Evolutionary conservation across 1,284 basidiomycete genomes (phyloP), one percentile per base, ranked within the genome.

Genomic region (Kalmanozyma brasiliensis): DNA sequence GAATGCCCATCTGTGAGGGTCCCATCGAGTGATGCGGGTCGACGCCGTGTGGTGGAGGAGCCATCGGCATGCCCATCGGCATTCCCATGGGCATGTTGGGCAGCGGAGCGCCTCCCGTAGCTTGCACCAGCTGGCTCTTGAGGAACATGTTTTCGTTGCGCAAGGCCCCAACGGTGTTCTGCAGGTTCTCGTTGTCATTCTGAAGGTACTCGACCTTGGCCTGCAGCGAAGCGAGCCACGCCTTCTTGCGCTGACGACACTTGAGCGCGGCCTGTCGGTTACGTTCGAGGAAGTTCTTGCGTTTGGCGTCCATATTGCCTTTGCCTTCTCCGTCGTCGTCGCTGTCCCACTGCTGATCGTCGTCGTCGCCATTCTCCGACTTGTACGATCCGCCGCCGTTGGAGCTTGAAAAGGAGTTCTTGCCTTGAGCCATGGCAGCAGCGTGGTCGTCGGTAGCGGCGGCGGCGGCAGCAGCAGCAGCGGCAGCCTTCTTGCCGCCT

Each of bases 231-330:
- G 89, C 87, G 23, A 98, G 87, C 95, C 96, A 98, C 7, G 93
- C 93, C 84, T 98, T 98, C 84, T 98, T 98, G 53, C 95, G 89
- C 82, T 98, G 95, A 35, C 95, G 91, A 83, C 96, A 98, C 84
- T 98, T 98, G 78, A 98, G 88, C 4, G 95, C 95, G 58, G 95
- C 95, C 51, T 81, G 78, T 14, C 79, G 74, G 37, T 81, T 81
- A 32, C 79, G 72, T 41, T 81, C 79, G 29, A 81, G 42, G 35
- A 81, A 81, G 58, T 76, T 78, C 41, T 77, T 79, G 32, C 79
- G 69, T 61, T 80, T 81, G 38, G 78, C 76, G 16, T 77, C 74
- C 46, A 84, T 83, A 34, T 84, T 48, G 23, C 73, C 79, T 30
- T 72, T 74, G 13, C 62, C 53, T 2, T 71, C 72, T 26, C 63